phyloP scores from a whole-genome alignment of 768 basidiomycete species.

The Serendipita sp. region DNA sequence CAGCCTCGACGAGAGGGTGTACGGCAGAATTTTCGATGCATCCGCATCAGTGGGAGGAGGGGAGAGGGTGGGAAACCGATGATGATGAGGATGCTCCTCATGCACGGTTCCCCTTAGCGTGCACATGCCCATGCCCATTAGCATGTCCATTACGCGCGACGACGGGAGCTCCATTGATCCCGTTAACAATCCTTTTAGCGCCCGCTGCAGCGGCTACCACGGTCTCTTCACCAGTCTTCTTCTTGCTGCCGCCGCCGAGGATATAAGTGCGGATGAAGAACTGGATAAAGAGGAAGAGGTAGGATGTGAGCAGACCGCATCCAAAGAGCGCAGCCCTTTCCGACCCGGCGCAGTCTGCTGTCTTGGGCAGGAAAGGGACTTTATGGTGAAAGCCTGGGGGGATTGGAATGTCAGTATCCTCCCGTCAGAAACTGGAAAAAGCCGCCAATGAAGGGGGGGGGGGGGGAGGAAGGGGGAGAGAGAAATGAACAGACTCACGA shows the following conservation, averaged over 20 bases:
- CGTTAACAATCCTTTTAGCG: neutral
- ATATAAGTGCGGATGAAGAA: conserved; percentile 81
- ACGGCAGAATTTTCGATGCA: too few species aligned
- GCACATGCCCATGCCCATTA: neutral
- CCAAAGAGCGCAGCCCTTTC: conserved; percentile 81
- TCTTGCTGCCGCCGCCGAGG: conserved; percentile 12
- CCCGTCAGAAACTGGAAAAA: neutral
- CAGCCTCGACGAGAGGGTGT: too few species aligned
- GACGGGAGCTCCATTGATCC: too few species aligned
- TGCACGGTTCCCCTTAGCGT: neutral
- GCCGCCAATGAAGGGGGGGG: neutral
- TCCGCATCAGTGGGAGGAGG: too few species aligned
- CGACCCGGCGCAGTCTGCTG: conserved; percentile 71
- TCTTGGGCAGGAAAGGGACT: conserved; percentile 14
- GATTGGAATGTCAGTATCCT: neutral
- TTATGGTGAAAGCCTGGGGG: conserved; percentile 5
- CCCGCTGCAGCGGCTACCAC: neutral
- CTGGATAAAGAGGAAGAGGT: conserved; percentile 90
- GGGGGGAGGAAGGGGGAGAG: conserved; percentile 9
- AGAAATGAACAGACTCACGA: conserved; percentile 10
- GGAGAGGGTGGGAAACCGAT: too few species aligned
- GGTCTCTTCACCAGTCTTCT: neutral
- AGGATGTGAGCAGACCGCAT: conserved; percentile 73
- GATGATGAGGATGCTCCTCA: too few species aligned
- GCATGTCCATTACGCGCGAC: too few species aligned